Evolutionary conservation across 179 eudicot species (phyloP).

Genomic region (Amaranthus tricolor): DNA sequence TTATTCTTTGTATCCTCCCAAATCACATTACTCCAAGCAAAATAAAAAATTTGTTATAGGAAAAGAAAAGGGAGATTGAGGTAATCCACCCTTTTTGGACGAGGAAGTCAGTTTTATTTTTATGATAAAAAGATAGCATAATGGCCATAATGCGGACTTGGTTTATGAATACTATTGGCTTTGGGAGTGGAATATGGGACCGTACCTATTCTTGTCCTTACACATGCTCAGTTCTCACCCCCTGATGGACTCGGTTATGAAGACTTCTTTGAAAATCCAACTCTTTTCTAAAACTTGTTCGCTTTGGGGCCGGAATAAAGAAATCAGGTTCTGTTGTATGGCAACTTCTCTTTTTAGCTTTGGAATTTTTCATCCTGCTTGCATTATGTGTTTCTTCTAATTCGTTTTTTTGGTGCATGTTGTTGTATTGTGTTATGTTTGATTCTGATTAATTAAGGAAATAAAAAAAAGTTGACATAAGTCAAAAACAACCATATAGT

Average conservation of each 20-base stretch:
- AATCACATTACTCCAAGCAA: too few species aligned
- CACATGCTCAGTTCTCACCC: slow-evolving; percentile 98
- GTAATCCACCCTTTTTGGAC: too few species aligned
- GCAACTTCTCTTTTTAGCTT: slow-evolving; percentile 6
- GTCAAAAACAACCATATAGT: too few species aligned
- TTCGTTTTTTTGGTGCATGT: background rate
- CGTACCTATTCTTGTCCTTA: slow-evolving; percentile 78
- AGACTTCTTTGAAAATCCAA: slow-evolving; percentile 84
- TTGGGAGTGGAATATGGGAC: slow-evolving; percentile 87
- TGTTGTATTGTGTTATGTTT: too few species aligned
- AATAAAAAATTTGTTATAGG: too few species aligned
- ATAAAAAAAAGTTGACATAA: too few species aligned
- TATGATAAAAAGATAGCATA: too few species aligned
- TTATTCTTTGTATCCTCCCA: too few species aligned
- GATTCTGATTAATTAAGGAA: too few species aligned
- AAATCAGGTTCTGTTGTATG: slow-evolving; percentile 57
- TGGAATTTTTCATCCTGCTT: background rate
- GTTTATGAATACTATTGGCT: slow-evolving; percentile 72
- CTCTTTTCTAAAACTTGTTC: slow-evolving; percentile 76
- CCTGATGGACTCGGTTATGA: slow-evolving; percentile 93
- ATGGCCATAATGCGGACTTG: too few species aligned
- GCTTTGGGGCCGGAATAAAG: slow-evolving; percentile 58
- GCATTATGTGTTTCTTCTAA: background rate
- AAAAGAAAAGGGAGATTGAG: too few species aligned
- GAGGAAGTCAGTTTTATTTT: too few species aligned